Percentiles rank a stretch among this genome's conserved stretches.
Evolutionary conservation across 176 grass and related monocot species (phyloP).

Genomic region (Carex myosuroides): DNA sequence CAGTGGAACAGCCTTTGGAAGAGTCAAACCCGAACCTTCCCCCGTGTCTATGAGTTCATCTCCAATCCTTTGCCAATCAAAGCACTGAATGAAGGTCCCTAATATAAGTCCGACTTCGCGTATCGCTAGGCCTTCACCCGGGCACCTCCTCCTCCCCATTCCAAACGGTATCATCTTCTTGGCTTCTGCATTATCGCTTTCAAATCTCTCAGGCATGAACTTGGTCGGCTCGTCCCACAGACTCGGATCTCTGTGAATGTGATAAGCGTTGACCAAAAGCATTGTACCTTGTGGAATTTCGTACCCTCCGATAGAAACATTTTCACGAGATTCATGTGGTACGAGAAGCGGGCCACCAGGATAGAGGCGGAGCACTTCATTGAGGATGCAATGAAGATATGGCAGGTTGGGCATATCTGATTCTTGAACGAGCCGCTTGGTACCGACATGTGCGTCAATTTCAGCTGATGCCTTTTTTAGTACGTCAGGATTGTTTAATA

Average conservation of each 20-base stretch:
- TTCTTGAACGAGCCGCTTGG: not conserved
- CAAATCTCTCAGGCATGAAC: conserved; percentile 2
- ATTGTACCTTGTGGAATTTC: conserved; percentile 4
- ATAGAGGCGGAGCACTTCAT: not conserved
- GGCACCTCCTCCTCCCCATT: not conserved
- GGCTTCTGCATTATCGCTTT: not conserved
- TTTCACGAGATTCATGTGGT: not conserved
- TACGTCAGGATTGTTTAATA: not conserved
- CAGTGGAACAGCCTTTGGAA: not conserved
- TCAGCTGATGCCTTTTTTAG: not conserved
- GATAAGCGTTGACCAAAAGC: conserved; percentile 12
- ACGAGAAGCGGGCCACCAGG: not conserved
- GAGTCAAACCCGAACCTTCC: not conserved
- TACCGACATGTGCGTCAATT: not conserved
- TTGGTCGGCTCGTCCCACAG: not conserved
- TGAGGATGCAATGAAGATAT: not conserved
- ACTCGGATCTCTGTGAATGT: not conserved
- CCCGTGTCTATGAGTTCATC: not conserved
- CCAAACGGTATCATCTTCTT: conserved; percentile 37
- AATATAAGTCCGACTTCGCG: not conserved
- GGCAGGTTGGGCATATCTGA: not conserved
- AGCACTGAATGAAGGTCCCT: not conserved
- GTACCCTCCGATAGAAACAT: not conserved
- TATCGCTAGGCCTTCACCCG: not conserved
- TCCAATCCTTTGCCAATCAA: not conserved